Evolutionary conservation across 768 basidiomycete species (phyloP).

Genomic region (Serendipita sp.): DNA sequence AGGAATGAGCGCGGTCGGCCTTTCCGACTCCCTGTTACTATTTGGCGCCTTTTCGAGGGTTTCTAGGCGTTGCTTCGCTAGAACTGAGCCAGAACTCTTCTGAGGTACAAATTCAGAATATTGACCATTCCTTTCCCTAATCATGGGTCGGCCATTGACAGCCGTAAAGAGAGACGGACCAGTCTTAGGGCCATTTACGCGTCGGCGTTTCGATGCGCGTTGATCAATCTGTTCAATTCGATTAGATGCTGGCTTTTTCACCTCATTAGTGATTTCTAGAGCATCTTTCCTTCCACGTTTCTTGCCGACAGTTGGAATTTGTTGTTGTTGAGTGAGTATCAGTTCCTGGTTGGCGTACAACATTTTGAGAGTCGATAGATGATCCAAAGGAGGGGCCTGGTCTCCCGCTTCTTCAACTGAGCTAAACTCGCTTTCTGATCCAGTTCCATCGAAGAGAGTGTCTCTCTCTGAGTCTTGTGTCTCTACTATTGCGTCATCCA

Average conservation of each 20-base stretch:
- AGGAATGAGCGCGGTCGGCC: neutral
- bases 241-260: neutral
- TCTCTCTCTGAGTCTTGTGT: neutral
- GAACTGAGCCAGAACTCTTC: neutral
- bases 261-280: neutral
- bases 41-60: neutral
- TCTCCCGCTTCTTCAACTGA: neutral
- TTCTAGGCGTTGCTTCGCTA: neutral
- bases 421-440: neutral
- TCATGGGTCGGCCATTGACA: neutral
- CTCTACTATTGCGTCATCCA: neutral
- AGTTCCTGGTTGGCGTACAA: no score
- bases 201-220: neutral
- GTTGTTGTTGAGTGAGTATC: no score
- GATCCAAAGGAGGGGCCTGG: no score
- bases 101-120: neutral
- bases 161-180: neutral
- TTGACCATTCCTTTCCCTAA: neutral
- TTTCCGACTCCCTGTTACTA: neutral
- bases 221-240: neutral
- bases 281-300: neutral
- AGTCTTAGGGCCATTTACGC: neutral
- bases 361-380: no score
- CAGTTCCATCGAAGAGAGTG: neutral
- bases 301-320: neutral